These are phyloP conservation scores for Fusarium musae DNA, from an alignment of 2,329 filamentous ascomycete species.

Conservation along the genomic window DNA sequence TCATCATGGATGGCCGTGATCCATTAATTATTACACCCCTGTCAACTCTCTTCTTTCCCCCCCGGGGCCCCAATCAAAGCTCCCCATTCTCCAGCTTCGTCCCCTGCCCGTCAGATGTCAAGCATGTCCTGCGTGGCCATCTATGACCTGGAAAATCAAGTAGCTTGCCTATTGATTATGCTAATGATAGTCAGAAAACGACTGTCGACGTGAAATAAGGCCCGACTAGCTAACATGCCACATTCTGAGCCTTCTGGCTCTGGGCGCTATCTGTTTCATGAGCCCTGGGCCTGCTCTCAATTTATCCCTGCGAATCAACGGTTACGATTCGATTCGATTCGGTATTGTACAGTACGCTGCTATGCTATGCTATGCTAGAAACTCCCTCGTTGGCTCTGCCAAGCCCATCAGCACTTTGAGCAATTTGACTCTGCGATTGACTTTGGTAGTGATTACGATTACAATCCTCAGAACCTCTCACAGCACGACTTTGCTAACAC, in stretches of 20 bases:
- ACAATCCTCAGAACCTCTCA: not conserved
- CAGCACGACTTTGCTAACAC: slow-evolving; percentile 1
- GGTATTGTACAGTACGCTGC: not conserved
- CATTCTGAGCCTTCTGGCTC: not conserved
- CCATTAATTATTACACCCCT: not conserved
- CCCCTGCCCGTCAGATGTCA: slow-evolving; percentile 36
- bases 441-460: slow-evolving; percentile 1
- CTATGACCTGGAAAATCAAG: slow-evolving; percentile 5
- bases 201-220: slow-evolving; percentile 35
- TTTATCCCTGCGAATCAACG: slow-evolving; percentile 30
- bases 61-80: slow-evolving; percentile 34
- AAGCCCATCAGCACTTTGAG: not conserved
- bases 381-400: not conserved
- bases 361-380: not conserved
- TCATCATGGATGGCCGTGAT: not conserved
- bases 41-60: slow-evolving; percentile 4
- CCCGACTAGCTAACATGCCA: slow-evolving; percentile 40
- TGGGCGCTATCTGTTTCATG: slow-evolving; percentile 5
- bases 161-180: slow-evolving; percentile 25
- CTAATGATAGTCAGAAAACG: not conserved
- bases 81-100: slow-evolving; percentile 25
- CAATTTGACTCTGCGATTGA: slow-evolving; percentile 11
- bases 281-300: not conserved
- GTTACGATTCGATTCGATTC: not conserved
- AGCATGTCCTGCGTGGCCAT: slow-evolving; percentile 20